A percentile compares a stretch with the other conserved stretches of the same genome.
Evolutionary conservation across 208 protist species (phyloP).

Genomic region (Jaenimonas drosophilae): DNA sequence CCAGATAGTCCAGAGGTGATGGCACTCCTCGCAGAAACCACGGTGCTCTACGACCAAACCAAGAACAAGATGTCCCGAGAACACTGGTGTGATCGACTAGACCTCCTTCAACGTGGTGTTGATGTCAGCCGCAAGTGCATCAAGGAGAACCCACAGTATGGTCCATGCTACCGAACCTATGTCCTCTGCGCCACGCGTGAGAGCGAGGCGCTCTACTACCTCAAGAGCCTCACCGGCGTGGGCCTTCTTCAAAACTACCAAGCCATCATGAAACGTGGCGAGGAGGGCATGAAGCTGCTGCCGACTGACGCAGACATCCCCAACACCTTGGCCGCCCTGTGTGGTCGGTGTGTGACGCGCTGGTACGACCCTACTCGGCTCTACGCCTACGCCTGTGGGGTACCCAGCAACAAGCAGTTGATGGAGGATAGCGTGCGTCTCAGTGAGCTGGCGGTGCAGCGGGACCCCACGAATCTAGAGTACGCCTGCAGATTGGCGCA

Average conservation of each 20-base stretch:
- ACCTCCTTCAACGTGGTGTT: slow-evolving; percentile 74
- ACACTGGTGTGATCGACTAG: slow-evolving; percentile 79
- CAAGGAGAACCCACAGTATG: slow-evolving; percentile 72
- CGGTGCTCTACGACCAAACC: slow-evolving; percentile 65
- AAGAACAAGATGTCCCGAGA: slow-evolving; percentile 73
- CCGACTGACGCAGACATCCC: slow-evolving; percentile 61
- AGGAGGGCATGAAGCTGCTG: slow-evolving; percentile 50
- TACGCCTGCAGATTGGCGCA: slow-evolving; percentile 72
- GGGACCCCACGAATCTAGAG: slow-evolving; percentile 63
- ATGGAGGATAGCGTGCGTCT: slow-evolving; percentile 41
- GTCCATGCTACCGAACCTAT: slow-evolving; percentile 78
- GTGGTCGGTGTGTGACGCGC: slow-evolving; percentile 51
- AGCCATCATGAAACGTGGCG: slow-evolving; percentile 60
- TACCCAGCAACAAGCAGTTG: slow-evolving; percentile 33
- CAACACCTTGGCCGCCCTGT: slow-evolving; percentile 64
- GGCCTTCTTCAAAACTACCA: slow-evolving; percentile 78
- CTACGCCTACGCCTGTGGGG: slow-evolving; percentile 44
- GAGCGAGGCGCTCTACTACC: slow-evolving; percentile 71
- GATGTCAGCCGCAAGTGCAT: slow-evolving; percentile 86
- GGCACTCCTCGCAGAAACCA: slow-evolving; percentile 74
- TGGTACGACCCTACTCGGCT: slow-evolving; percentile 61
- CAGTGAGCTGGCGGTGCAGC: slow-evolving; percentile 47
- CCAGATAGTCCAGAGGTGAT: slow-evolving; percentile 71
- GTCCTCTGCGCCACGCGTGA: slow-evolving; percentile 66
- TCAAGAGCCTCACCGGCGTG: slow-evolving; percentile 49